Evolutionary conservation across 1,284 basidiomycete genomes (phyloP), one percentile per base, ranked within the genome.

Genomic region (Apiotrichum brassicae): DNA sequence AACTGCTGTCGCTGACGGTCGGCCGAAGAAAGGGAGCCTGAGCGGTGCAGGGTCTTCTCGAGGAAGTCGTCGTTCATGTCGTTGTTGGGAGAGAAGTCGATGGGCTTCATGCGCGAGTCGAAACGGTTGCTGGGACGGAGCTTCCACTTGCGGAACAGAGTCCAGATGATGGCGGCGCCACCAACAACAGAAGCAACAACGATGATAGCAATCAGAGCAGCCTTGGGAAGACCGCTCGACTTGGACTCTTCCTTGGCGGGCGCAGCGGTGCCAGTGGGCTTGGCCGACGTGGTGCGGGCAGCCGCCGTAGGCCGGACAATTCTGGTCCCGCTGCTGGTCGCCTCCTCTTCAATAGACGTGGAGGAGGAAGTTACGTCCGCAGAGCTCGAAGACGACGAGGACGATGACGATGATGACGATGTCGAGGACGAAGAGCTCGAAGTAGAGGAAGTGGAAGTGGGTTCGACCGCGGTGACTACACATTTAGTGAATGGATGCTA

Each of bases 81-180:
- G 73, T 88, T 82, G 64, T 87, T 85, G 56, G 88, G 87, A 46
- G 83, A 80, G 74, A 90, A 82, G 58, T 71, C 68, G 48, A 72
- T 68, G 16, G 73, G 71, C 56, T 70, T 62, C 64, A 71, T 61
- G 63, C 87, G 85, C 57, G 82, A 79, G 53, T 87, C 85, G 65
- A 91, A 91, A 64, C 81, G 78, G 67, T 81, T 79, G 37, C 85
- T 87, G 46, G 85, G 82, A 54, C 80, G 81, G 63, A 91, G 81
- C 76, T 91, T 91, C 85, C 85, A 89, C 74, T 90, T 91, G 75
- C 89, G 84, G 78, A 91, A 87, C 62, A 87, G 76, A 32, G 87
- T 91, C 86, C 86, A 92, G 57, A 84, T 77, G 57, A 88, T 80
- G 46, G 78, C 78, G 30, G 82, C 71, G 34, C 79, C 82, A 57